A percentile compares a stretch with the other conserved stretches of the same genome.
Evolutionary conservation across 768 basidiomycete species (phyloP).

Genomic region (Mycena vulgaris): DNA sequence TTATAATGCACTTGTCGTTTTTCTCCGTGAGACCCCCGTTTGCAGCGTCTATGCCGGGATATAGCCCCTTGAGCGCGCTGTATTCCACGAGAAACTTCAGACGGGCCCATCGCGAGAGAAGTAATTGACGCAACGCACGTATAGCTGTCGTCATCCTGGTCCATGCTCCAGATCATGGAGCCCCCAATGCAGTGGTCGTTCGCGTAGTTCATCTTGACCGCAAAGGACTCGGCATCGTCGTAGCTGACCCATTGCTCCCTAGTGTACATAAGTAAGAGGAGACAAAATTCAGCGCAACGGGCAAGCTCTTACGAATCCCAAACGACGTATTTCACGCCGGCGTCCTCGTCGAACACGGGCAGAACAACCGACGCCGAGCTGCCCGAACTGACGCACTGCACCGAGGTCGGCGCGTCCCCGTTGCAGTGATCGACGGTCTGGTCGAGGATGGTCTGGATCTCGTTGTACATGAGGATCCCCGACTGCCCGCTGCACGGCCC

Average conservation of each 20-base stretch:
- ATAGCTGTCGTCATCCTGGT: conserved; percentile 34
- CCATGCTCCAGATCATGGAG: conserved; percentile 43
- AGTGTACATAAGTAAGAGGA: not conserved
- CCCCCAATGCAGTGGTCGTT: conserved; percentile 42
- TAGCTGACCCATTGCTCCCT: conserved; percentile 48
- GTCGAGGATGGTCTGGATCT: conserved; percentile 37
- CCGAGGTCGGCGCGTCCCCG: no score
- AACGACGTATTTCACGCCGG: conserved; percentile 45
- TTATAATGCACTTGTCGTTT: conserved; percentile 26
- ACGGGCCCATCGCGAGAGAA: conserved; percentile 8
- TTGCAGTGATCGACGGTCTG: conserved; percentile 2
- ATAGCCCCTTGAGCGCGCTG: conserved; percentile 12
- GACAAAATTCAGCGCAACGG: not conserved
- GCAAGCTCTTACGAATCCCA: conserved; percentile 32
- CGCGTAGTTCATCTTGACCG: conserved; percentile 42
- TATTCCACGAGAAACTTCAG: not conserved
- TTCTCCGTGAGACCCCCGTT: conserved; percentile 8
- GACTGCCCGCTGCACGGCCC: conserved; percentile 29
- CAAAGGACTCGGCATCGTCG: conserved; percentile 43
- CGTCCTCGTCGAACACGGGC: conserved; percentile 39
- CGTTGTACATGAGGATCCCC: conserved; percentile 7
- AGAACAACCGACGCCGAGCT: no score
- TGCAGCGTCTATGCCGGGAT: conserved; percentile 25
- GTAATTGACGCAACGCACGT: conserved; percentile 6
- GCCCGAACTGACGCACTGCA: no score